Base-by-base conservation (phyloP, 345 rosid species). In the Reutealis trisperma region DNA sequence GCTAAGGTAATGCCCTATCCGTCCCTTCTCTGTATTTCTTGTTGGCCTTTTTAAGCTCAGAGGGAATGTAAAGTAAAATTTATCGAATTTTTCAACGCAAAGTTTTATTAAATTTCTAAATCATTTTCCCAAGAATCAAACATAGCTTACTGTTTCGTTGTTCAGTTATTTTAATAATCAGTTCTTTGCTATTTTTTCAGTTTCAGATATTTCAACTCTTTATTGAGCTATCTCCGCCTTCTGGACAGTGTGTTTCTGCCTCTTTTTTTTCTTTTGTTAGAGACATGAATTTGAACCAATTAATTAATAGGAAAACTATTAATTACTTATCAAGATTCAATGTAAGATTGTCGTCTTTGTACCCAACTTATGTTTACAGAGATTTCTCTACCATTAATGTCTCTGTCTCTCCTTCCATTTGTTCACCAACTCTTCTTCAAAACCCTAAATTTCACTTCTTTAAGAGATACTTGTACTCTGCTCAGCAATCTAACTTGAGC, bases 281-380 rank as follows among this genome's bases (percentile, higher is more conserved):
- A 60, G 63, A 62, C 37, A 80, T 80, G 80, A 76, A 65, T 41
- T 66, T 71, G 44, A 80, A 76, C 34, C 74, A 14, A 4, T 37
- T 80, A 25, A 65, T 67, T 34, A 66, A 54, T 67, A 72, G 74
- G 74, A 77, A 76, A 62, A 67, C 73, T 2, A 14, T 81, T 9
- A 51, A 10, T 15, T 37, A 18, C 49, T 0, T 76, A 21, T 75
- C 79, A 21, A 76, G 72, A 65, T 71, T n/a, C 63, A 65, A 25
- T 47, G 73, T 63, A 42, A 66, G 79, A 55, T 44, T 64, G 32
- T 13, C 63, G 6, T 63, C 30, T 75, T 67, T 42, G 7, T 66
- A 15, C 45, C 44, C 47, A 22, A 13, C 32, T 62, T 42, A 45
- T 45, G 1, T 51, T 51, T n/a, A 4, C 37, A 41, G 77, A 60